Percentiles rank a stretch among this genome's conserved stretches.
Conservation (phyloP, 2,329 filamentous ascomycete species). For the Exophiala sp. region DNA sequence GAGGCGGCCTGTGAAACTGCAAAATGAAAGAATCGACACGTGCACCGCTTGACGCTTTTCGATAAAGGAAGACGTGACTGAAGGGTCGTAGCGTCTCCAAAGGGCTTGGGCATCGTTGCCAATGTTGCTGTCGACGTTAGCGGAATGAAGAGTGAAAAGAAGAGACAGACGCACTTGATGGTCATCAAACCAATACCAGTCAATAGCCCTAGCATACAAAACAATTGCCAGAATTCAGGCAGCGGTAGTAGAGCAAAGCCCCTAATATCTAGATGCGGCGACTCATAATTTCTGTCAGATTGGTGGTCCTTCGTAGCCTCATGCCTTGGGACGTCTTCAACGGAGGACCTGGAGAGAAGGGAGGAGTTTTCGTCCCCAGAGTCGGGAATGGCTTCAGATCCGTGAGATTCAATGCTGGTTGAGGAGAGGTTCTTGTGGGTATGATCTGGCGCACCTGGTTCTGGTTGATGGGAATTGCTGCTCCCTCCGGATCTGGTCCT, state of each 20-base stretch:
- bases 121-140: conserved; percentile 63
- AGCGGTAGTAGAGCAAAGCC: conserved; percentile 67
- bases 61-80: conserved; percentile 66
- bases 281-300: conserved; percentile 63
- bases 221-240: conserved; percentile 85
- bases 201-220: conserved; percentile 78
- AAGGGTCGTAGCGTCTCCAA: conserved; percentile 78
- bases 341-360: conserved; percentile 61
- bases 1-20: conserved; percentile 77
- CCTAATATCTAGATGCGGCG: conserved; percentile 83
- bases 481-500: conserved; percentile 33
- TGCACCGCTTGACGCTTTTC: conserved; percentile 80
- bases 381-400: conserved; percentile 29
- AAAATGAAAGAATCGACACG: conserved; percentile 86
- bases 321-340: conserved; percentile 17
- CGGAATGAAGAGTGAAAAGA: conserved; percentile 17
- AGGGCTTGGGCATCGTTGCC: conserved; percentile 81
- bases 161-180: conserved; percentile 69
- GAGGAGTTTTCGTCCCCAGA: conserved; percentile 33
- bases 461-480: conserved; percentile 30
- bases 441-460: conserved; percentile 36
- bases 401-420: conserved; percentile 30
- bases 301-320: conserved; percentile 36
- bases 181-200: conserved; percentile 96
- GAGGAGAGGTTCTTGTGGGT: conserved; percentile 29